Conservation (phyloP, 2,329 filamentous ascomycete genomes). For the Aspergillus ustus region DNA sequence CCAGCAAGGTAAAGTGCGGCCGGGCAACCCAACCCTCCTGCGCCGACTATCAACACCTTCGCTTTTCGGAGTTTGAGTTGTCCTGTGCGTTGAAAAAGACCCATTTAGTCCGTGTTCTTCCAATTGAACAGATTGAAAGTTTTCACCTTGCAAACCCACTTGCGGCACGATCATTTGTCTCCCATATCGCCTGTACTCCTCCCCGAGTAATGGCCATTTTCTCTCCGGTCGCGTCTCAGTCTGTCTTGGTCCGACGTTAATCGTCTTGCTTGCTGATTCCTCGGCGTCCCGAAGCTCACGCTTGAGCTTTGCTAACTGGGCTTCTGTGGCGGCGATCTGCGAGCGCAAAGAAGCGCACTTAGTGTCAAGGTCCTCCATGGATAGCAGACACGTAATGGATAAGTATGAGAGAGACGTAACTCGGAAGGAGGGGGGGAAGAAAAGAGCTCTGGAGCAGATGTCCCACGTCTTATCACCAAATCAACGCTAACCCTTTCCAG, state of each 20-base stretch:
- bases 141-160: conserved; percentile 72
- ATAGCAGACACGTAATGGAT: neutral
- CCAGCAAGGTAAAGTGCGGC: conserved; percentile 91
- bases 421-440: neutral
- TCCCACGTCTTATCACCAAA: conserved; percentile 6
- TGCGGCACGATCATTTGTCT: conserved; percentile 87
- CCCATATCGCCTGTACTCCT: conserved; percentile 86
- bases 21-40: conserved; percentile 88
- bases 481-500: conserved; percentile 12
- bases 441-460: neutral
- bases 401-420: neutral
- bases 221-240: conserved; percentile 7
- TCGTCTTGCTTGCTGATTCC: conserved; percentile 27
- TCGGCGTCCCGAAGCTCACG: conserved; percentile 40
- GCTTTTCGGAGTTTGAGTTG: conserved; percentile 74
- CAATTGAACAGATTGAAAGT: neutral
- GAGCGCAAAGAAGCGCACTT: conserved; percentile 40
- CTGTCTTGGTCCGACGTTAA: conserved; percentile 2
- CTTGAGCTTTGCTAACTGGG: conserved; percentile 40
- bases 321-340: conserved; percentile 44
- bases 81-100: conserved; percentile 52
- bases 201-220: conserved; percentile 70
- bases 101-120: conserved; percentile 6
- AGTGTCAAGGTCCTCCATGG: conserved; percentile 31
- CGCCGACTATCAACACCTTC: conserved; percentile 79